Percentiles rank a stretch among this genome's conserved stretches.
phyloP scores from a whole-genome alignment of 2,329 filamentous ascomycete genomes.

The Epicoccum nigrum region DNA sequence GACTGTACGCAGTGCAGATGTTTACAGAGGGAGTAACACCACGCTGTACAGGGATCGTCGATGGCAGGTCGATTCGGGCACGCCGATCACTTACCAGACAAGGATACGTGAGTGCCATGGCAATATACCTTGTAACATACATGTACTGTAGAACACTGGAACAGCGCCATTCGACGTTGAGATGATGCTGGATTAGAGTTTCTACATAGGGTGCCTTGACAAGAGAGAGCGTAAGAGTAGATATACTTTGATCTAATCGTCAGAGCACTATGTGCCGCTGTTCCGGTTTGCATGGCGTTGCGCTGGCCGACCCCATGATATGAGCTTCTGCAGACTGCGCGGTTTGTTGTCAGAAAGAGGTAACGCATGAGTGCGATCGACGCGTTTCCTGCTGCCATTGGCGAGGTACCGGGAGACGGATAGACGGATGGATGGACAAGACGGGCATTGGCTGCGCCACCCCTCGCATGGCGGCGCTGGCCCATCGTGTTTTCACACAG shows the following conservation, averaged over 20 bases:
- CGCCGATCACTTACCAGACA: slow-evolving; percentile 7
- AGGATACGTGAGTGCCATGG: neutral
- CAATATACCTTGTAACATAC: neutral
- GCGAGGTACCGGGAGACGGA: slow-evolving; percentile 8
- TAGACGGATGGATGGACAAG: slow-evolving; percentile 12
- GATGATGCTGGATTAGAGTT: neutral
- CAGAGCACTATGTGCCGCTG: neutral
- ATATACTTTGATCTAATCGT: neutral
- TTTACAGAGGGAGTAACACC: too few relatives aligned
- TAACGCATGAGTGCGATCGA: neutral
- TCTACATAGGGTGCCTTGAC: too few relatives aligned
- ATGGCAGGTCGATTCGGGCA: slow-evolving; percentile 5
- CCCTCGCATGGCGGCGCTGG: neutral
- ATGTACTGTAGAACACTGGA: neutral
- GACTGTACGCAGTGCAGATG: too few relatives aligned
- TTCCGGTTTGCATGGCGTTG: neutral
- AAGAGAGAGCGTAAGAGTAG: neutral
- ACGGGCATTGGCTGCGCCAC: slow-evolving; percentile 5
- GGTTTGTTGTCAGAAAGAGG: neutral
- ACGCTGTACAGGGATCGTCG: neutral
- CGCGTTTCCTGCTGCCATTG: neutral
- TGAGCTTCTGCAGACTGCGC: neutral
- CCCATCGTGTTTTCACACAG: slow-evolving; percentile 1
- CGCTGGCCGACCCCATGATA: neutral
- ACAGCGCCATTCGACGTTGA: neutral